Evolutionary conservation across 129 eudicot species (phyloP).

Genomic region (Saussurea involucrata): DNA sequence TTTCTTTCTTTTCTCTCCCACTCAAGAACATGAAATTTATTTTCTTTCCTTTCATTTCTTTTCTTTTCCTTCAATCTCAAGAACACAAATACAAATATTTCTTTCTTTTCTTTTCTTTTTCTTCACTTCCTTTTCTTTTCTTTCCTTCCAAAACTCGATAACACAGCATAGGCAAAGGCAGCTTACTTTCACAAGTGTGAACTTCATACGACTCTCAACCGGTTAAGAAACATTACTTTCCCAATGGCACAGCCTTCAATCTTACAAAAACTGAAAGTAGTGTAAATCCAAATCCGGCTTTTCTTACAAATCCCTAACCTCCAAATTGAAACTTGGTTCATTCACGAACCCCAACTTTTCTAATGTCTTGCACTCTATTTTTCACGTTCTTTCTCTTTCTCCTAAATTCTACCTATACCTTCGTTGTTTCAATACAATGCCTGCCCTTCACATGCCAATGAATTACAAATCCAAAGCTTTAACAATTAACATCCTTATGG

Average conservation of each 20-base stretch:
- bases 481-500: not conserved
- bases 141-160: too few relatives aligned
- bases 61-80: too few relatives aligned
- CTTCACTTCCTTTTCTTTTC: too few relatives aligned
- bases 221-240: not conserved
- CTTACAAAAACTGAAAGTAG: not conserved
- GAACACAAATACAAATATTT: too few relatives aligned
- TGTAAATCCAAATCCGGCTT: not conserved
- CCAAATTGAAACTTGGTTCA: not conserved
- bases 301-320: not conserved
- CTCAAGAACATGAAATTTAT: too few relatives aligned
- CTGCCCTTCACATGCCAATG: not conserved
- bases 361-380: not conserved
- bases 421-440: not conserved
- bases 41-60: too few relatives aligned
- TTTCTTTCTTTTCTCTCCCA: too few relatives aligned
- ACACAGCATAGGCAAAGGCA: not conserved
- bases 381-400: not conserved
- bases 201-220: too few relatives aligned
- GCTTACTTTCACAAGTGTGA: not conserved
- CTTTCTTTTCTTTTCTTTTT: too few relatives aligned
- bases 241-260: not conserved
- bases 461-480: not conserved
- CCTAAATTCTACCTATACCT: not conserved
- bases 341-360: not conserved